phyloP scores from a whole-genome alignment of 257 asterid genomes.

The Forsythia suspensa region DNA sequence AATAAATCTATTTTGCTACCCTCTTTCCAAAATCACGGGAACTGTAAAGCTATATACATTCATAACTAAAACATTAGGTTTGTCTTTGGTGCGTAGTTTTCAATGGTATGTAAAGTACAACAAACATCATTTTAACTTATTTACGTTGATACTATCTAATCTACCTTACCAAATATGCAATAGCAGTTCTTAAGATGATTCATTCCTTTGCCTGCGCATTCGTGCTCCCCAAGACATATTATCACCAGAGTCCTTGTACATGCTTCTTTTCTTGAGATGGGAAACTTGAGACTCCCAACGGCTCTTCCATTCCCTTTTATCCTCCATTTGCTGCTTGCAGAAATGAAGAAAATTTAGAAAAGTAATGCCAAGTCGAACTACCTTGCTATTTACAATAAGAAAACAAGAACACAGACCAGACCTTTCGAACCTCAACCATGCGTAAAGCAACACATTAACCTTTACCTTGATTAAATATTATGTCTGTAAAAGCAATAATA shows the following conservation, averaged over 20 bases:
- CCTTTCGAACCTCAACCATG: no score
- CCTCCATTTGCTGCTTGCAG: constrained; percentile 48
- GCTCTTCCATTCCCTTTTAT: constrained; percentile 58
- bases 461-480: no score
- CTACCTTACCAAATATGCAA: no score
- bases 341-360: neutral
- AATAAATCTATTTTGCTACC: no score
- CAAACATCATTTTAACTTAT: neutral
- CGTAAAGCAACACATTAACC: no score
- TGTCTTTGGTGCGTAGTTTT: no score
- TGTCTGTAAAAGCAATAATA: no score
- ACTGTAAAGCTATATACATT: constrained; percentile 3
- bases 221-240: constrained; percentile 78
- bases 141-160: no score
- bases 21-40: neutral
- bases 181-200: constrained; percentile 16
- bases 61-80: no score
- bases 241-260: constrained; percentile 38
- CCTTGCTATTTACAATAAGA: no score
- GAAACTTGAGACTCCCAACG: constrained; percentile 73
- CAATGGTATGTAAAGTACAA: neutral
- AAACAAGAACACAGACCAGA: no score
- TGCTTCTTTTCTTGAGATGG: constrained; percentile 60
- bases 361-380: no score
- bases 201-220: constrained; percentile 58